Base-by-base conservation (phyloP, 1,284 basidiomycete species). In the Megacollybia platyphylla region DNA sequence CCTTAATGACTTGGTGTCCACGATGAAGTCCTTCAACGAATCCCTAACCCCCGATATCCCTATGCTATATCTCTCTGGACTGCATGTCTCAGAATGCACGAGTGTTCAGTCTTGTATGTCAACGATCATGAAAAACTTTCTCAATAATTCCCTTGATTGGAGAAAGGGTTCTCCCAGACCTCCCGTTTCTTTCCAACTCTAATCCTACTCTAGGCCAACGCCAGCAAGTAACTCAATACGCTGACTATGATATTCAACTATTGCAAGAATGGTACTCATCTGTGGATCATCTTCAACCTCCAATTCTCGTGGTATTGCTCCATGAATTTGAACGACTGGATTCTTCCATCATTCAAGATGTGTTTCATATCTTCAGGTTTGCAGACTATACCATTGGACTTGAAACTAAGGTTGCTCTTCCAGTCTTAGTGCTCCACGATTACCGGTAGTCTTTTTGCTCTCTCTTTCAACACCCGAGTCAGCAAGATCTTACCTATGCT, bases 291-390 rank as follows among this genome's bases (percentile, higher is more conserved):
- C 27, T 15, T 31, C 6, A 35, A 59, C 40, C 54, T 38, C 58
- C 53, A 7, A 56, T 65, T 32, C 64, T 86, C 1, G 64, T 76
- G 10, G 61, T 79, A 5, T 52, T 83, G 8, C 52, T 86, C 13
- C 77, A 81, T 44, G 75, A 80, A 41, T 82, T 87, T 49, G 82
- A 87, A 51, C 73, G 76, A 52, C 72, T 80, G 39, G 79, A 82
- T 41, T 57, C 70, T 0, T 40, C 51, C 1, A 64, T 84, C 4
- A 57, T 85, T 39, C 73, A 79, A 50, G 79, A 85, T 50, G 51
- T 83, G 7, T 71, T 84, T 37, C 70, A 79, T 44, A 77, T 85
- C 18, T 80, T 71, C 63, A 82, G 78, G 81, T 79, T 8, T 9
- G 27, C 15, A 29, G 18, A n/a, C 13, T 36, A 7, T 46, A 26